These are phyloP conservation scores for Sherardia arvensis DNA, from an alignment of 257 asterid genomes.

Conservation along the genomic window DNA sequence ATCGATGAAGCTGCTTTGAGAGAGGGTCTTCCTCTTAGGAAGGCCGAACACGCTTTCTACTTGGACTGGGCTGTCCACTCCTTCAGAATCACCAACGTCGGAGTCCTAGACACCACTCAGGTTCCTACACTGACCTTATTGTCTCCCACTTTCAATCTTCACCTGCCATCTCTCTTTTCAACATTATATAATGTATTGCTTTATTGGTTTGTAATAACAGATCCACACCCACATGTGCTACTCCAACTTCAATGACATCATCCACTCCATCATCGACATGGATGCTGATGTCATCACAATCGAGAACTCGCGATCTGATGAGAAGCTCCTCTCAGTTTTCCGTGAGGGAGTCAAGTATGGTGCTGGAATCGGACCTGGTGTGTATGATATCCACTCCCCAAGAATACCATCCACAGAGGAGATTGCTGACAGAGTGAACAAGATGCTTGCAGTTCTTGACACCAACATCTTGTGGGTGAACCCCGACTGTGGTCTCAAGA, in stretches of 20 bases:
- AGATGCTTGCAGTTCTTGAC: slow-evolving; percentile 95
- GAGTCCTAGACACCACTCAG: slow-evolving; percentile 90
- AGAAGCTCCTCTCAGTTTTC: slow-evolving; percentile 94
- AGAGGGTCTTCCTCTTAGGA: slow-evolving; percentile 94
- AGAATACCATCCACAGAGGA: slow-evolving; percentile 87
- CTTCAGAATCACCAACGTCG: slow-evolving; percentile 82
- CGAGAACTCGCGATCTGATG: slow-evolving; percentile 95
- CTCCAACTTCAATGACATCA: slow-evolving; percentile 97
- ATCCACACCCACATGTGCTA: slow-evolving; percentile 99
- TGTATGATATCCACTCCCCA: slow-evolving; percentile 94
- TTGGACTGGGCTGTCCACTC: slow-evolving; percentile 99
- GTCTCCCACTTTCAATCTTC: not conserved
- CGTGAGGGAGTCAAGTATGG: slow-evolving; percentile 94
- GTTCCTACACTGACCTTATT: slow-evolving; percentile 24
- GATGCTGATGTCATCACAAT: slow-evolving; percentile 97
- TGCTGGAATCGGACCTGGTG: slow-evolving; percentile 98
- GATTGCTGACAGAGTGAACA: slow-evolving; percentile 79
- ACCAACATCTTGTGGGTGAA: slow-evolving; percentile 96
- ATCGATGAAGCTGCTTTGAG: slow-evolving; percentile 97
- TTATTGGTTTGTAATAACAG: slow-evolving; percentile 22
- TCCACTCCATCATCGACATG: slow-evolving; percentile 94
- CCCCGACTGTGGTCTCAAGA: slow-evolving; percentile 98
- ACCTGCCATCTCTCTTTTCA: not conserved
- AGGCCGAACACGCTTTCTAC: slow-evolving; percentile 83
- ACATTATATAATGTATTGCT: not conserved